Base-by-base conservation (phyloP, 2,329 filamentous ascomycete species). In the Zasmidium angulare region DNA sequence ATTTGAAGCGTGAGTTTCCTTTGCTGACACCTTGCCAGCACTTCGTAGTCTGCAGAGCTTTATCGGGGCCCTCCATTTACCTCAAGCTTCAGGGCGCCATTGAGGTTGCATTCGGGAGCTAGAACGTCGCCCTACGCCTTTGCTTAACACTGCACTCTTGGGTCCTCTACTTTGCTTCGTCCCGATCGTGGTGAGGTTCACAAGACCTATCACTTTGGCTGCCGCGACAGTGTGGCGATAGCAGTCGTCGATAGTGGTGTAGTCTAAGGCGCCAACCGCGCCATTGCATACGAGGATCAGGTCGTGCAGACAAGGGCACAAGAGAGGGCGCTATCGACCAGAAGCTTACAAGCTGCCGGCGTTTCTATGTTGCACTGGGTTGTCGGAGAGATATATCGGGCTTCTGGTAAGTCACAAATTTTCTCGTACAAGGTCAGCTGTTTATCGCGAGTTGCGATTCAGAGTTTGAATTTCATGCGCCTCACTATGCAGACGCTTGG, bases 1-100 rank as follows among this genome's bases (percentile, higher is more conserved):
- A 50, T 47, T 50, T 29, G 51, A 29, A 31, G 43, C 7, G 22
- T 55, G 24, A 58, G 53, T n/a, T 43, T 53, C 47, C 31, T 50
- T 24, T 20, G 50, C 11, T n/a, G 10, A 19, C 53, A 53, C 22
- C 36, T 47, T 23, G 23, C 22, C 20, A 60, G 36, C 14, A 52
- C 46, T 1, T 4, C 50, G 50, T 57, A 57, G 40, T 60, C 60
- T 19, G 17, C 31, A 1, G 43, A 26, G 7, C 31, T 55, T 14
- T 56, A 17, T 9, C 23, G 19, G 47, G 57, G 47, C 14, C 50
- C 54, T 43, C 50, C 46, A 23, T 52, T 52, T 11, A 29, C 11
- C 22, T 55, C 49, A 46, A 54, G 50, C 23, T 23, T 36, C 12
- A 19, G 29, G 22, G 48, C 46, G 14, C 59, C 48, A 21, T 31